phyloP scores from a whole-genome alignment of 352 stramenopile species.

The Pythium volutum region DNA sequence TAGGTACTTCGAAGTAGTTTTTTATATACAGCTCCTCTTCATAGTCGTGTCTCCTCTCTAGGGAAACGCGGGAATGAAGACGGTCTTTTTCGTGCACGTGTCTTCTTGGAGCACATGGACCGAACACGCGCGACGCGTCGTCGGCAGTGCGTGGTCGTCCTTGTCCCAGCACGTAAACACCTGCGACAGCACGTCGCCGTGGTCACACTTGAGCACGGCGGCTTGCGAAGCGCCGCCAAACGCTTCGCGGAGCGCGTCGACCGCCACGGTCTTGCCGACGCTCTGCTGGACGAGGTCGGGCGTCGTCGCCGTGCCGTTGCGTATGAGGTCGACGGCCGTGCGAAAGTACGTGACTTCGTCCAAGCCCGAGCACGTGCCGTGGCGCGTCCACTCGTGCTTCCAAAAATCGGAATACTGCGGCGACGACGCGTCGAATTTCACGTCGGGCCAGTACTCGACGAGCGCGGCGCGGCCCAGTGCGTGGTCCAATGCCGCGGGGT shows the following conservation, averaged over 20 bases:
- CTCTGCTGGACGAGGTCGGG: conserved; percentile 58
- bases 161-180: conserved; percentile 84
- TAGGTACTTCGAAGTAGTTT: not conserved
- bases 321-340: conserved; percentile 72
- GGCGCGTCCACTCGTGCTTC: conserved; percentile 92
- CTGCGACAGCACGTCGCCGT: conserved; percentile 53
- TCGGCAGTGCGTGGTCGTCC: conserved; percentile 49
- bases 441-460: conserved; percentile 83
- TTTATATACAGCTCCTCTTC: too few relatives aligned
- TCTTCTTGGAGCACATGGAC: conserved; percentile 67
- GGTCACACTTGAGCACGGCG: conserved; percentile 43
- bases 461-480: conserved; percentile 71
- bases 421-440: conserved; percentile 59
- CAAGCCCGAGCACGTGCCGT: conserved; percentile 91
- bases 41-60: not conserved
- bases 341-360: conserved; percentile 84
- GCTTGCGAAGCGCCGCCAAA: conserved; percentile 12
- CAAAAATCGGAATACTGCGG: conserved; percentile 85
- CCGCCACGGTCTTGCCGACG: conserved; percentile 49
- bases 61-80: conserved; percentile 61
- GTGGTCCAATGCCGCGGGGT: conserved; percentile 52
- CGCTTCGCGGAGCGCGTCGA: conserved; percentile 36
- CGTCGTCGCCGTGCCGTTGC: conserved; percentile 65
- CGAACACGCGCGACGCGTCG: conserved; percentile 49
- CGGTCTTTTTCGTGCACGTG: conserved; percentile 46